phyloP scores from a whole-genome alignment of 2,329 filamentous ascomycete genomes.

The Trichoderma hamatum region DNA sequence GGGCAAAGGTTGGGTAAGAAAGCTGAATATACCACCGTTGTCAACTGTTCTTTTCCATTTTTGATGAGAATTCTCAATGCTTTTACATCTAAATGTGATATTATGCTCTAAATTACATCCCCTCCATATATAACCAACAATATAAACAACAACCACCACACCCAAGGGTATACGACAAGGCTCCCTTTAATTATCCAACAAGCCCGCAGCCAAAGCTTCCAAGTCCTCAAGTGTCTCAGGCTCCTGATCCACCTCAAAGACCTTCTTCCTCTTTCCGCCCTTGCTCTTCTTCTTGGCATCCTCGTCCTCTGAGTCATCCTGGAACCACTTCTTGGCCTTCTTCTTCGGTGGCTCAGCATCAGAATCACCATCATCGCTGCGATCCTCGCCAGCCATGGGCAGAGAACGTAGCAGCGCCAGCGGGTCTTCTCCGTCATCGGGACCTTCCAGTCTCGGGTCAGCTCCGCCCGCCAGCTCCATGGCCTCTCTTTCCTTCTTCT shows the following conservation, averaged over 20 bases:
- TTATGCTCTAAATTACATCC: constrained; percentile 8
- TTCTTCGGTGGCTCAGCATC: constrained; percentile 52
- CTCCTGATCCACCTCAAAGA: constrained; percentile 66
- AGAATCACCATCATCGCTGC: constrained; percentile 34
- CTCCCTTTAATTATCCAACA: constrained; percentile 57
- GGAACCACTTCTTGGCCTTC: constrained; percentile 79
- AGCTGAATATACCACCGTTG: neutral
- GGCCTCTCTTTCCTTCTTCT: constrained; percentile 67
- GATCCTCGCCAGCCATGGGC: constrained; percentile 49
- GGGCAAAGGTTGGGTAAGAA: neutral
- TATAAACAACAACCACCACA: neutral
- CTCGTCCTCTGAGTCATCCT: constrained; percentile 65
- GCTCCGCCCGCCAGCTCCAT: constrained; percentile 41
- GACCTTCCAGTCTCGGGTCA: constrained; percentile 43
- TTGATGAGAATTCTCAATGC: neutral
- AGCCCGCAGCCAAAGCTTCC: constrained; percentile 73
- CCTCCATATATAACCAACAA: neutral
- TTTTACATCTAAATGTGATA: neutral
- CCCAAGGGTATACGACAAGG: constrained; percentile 1
- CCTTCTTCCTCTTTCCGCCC: constrained; percentile 51
- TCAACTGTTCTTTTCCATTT: neutral
- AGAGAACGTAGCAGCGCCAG: constrained; percentile 61
- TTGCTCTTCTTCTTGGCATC: constrained; percentile 43
- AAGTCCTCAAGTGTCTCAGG: constrained; percentile 80
- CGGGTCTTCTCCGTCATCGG: constrained; percentile 55